Percentiles rank a stretch among this genome's conserved stretches.
Conservation (phyloP, 768 basidiomycete species). For the Neoboletus brunneissimus region DNA sequence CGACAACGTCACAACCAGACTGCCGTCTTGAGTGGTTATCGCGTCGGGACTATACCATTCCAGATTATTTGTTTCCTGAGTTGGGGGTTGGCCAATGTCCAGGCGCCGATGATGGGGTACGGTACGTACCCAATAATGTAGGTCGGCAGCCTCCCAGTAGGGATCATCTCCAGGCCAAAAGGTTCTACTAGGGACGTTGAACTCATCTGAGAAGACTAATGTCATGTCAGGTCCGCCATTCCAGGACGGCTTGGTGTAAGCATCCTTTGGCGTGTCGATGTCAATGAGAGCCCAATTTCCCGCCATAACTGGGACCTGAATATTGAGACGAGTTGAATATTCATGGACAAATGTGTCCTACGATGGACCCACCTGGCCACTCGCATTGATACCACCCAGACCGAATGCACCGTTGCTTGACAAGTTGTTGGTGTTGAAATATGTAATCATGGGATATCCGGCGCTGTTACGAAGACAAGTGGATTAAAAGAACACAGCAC, state of each 20-base stretch:
- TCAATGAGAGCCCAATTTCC: constrained; percentile 60
- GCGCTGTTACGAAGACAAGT: constrained; percentile 28
- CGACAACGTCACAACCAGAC: constrained; percentile 49
- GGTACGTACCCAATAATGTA: constrained; percentile 41
- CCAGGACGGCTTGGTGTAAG: constrained; percentile 51
- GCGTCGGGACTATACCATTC: constrained; percentile 59
- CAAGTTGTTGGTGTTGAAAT: constrained; percentile 29
- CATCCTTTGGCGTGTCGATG: constrained; percentile 55
- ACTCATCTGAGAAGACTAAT: constrained; percentile 81
- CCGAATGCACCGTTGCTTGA: constrained; percentile 48
- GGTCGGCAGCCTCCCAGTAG: constrained; percentile 65
- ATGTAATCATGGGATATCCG: constrained; percentile 43
- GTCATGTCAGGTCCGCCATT: constrained; percentile 53
- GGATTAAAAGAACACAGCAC: not conserved
- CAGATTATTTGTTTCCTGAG: constrained; percentile 44
- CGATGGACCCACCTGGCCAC: constrained; percentile 54
- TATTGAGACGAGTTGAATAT: not conserved
- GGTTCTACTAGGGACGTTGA: constrained; percentile 68
- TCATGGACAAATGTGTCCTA: not conserved
- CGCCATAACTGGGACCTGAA: constrained; percentile 52
- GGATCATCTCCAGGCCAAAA: constrained; percentile 86
- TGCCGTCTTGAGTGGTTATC: constrained; percentile 49
- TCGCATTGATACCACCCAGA: constrained; percentile 71
- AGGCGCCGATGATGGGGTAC: constrained; percentile 23
- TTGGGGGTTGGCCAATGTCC: constrained; percentile 28